Base-by-base conservation (phyloP, 306 rosid genomes). In the Trichosanthes cucumerina region DNA sequence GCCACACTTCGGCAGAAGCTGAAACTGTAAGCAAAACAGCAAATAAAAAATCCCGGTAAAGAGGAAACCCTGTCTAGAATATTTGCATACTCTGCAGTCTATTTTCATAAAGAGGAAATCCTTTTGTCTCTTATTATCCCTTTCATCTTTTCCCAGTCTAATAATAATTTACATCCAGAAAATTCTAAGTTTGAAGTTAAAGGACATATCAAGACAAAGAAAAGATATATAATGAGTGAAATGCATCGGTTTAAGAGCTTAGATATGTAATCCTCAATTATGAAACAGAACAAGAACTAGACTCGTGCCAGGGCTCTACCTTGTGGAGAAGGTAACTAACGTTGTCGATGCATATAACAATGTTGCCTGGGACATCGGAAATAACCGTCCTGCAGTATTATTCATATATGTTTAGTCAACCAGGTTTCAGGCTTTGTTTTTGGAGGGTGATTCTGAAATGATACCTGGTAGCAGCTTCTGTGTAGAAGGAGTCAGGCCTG, bases 391-490 rank as follows among this genome's bases (percentile, higher is more conserved):
- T 92, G 89, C 88, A 85, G 58, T 16, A 12, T 60, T 3, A 16
- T 23, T 12, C 14, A 13, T 28, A 33, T 15, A 5, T 16, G 60
- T 49, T 73, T 73, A 49, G 57, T 28, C 43, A 18, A 73, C 60
- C 41, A 28, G 39, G 1, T 73, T 15, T 47, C 44, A 43, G 39
- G n/a, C 11, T 44, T 41, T 0, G 31, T 44, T 43, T 46, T 70
- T 26, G 54, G 59, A 23, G 54, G 59, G 43, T 72, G 54, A 14
- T 49, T 46, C 10, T n/a, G 53, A 73, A 49, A 28, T 49, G 52
- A 53, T 86, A 92, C 99, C 99, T 96, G 79, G 95, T 90, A 78
- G 98, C 91, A 85, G 89, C 91, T 86, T 92, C 97, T 13, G 90
- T 82, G 84, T 86, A 87, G 89, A 96, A 96, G 81, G 97, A 91